phyloP scores from a whole-genome alignment of 208 protist genomes.

The Naegleria fowleri region DNA sequence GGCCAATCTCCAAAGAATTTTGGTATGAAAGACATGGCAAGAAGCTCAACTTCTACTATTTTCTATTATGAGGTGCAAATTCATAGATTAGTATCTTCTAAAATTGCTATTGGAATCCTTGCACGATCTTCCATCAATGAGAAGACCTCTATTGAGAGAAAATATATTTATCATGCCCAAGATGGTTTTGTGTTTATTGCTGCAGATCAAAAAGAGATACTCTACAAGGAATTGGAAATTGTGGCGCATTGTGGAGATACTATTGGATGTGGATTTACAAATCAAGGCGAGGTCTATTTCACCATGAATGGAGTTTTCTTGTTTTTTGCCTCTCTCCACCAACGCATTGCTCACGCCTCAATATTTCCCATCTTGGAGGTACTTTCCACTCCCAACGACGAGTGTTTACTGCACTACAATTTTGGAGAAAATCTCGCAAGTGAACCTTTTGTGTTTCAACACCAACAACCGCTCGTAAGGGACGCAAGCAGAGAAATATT shows the following conservation, averaged over 20 bases:
- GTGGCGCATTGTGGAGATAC: background rate
- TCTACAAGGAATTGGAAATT: background rate
- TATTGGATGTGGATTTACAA: background rate
- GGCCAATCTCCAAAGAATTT: background rate
- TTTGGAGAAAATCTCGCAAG: background rate
- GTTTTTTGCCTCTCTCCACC: background rate
- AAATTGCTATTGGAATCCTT: background rate
- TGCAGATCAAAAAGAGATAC: background rate
- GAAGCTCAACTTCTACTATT: background rate
- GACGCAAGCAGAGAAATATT: no score
- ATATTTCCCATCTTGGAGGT: background rate
- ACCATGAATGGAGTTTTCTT: background rate
- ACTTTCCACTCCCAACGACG: background rate
- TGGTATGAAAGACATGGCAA: background rate
- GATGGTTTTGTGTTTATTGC: background rate
- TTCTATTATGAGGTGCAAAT: background rate
- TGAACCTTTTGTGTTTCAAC: background rate
- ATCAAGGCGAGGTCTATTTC: background rate
- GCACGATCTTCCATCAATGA: background rate
- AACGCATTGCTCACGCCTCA: background rate
- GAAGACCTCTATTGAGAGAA: background rate
- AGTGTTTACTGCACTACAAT: background rate
- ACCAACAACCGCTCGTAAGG: background rate
- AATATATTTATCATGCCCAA: background rate
- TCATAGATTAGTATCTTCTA: background rate